A percentile compares a stretch with the other conserved stretches of the same genome.
These are phyloP conservation scores for Purpureocillium lavendulum DNA, from an alignment of 2,329 filamentous ascomycete genomes.

Conservation along the genomic window DNA sequence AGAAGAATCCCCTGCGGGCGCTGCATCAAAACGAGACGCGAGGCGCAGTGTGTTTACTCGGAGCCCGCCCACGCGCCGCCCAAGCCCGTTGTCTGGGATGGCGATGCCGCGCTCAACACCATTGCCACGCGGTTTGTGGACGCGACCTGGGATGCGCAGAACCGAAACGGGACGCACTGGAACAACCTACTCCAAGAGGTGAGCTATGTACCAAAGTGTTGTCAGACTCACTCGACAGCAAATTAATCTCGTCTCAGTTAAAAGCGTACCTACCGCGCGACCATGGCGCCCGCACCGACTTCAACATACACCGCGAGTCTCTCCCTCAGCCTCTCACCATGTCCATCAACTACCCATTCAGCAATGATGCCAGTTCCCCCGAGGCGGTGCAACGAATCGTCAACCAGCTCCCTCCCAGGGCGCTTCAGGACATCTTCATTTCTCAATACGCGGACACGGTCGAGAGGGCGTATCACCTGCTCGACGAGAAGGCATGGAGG, in stretches of 20 bases:
- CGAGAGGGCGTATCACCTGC: constrained; percentile 2
- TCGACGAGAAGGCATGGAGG: constrained; percentile 1
- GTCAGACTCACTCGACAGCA: no score
- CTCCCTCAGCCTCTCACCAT: constrained; percentile 1
- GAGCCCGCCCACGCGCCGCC: not conserved
- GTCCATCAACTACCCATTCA: constrained; percentile 7
- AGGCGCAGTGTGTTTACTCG: constrained; percentile 3
- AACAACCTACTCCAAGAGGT: no score
- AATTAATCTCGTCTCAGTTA: no score
- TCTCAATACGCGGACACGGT: constrained; percentile 4
- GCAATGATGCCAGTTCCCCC: not conserved
- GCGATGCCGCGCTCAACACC: constrained; percentile 1
- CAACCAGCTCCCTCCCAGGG: not conserved
- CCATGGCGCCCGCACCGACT: not conserved
- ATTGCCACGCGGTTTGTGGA: constrained; percentile 5
- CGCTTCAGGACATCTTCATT: constrained; percentile 3
- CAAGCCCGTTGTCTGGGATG: not conserved
- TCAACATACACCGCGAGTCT: not conserved
- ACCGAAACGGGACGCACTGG: constrained; percentile 2
- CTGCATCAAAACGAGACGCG: constrained; percentile 4
- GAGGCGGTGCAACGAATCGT: constrained; percentile 1
- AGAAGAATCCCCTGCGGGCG: constrained; percentile 3
- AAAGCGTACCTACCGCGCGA: no score
- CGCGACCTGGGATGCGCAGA: constrained; percentile 1
- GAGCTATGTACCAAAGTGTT: no score